These are phyloP conservation scores for Cicer chorassanicum DNA, from an alignment of 306 rosid genomes.

Conservation along the genomic window DNA sequence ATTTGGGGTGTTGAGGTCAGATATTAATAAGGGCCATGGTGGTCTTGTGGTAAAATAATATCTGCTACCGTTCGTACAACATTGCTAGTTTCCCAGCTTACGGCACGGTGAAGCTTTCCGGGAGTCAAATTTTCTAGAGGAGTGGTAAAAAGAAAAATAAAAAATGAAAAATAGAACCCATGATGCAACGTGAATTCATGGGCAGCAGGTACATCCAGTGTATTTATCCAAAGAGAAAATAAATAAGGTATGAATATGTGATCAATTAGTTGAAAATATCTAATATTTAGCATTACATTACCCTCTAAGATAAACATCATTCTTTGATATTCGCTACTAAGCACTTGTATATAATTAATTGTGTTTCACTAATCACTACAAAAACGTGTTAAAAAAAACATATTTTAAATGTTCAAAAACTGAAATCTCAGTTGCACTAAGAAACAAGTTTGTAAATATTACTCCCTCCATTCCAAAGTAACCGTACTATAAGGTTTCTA, in stretches of 20 bases:
- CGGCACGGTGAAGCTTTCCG: neutral
- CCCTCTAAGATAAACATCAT: slow-evolving; percentile 23
- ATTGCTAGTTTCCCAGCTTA: neutral
- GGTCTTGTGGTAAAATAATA: slow-evolving; percentile 20
- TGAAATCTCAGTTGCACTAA: slow-evolving; percentile 15
- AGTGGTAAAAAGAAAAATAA: neutral
- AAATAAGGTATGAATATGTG: slow-evolving; percentile 9
- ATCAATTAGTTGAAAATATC: slow-evolving; percentile 13
- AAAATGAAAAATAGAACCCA: neutral
- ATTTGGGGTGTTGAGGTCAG: neutral
- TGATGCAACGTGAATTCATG: slow-evolving; percentile 11
- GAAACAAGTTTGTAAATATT: slow-evolving; percentile 28
- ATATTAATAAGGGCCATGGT: slow-evolving; percentile 10
- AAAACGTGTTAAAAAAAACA: slow-evolving; percentile 1
- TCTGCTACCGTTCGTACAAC: slow-evolving; percentile 25
- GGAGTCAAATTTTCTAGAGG: neutral
- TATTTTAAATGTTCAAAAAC: slow-evolving; percentile 19
- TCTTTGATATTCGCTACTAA: slow-evolving; percentile 10
- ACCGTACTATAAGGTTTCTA: too few species aligned
- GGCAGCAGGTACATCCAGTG: slow-evolving; percentile 17
- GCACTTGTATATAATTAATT: slow-evolving; percentile 14
- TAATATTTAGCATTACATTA: slow-evolving; percentile 31
- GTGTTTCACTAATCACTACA: neutral
- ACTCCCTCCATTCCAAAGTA: too few species aligned
- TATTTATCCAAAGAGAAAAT: slow-evolving; percentile 1